Evolutionary conservation across 768 basidiomycete species (phyloP).

Genomic region (Russula olivacea): DNA sequence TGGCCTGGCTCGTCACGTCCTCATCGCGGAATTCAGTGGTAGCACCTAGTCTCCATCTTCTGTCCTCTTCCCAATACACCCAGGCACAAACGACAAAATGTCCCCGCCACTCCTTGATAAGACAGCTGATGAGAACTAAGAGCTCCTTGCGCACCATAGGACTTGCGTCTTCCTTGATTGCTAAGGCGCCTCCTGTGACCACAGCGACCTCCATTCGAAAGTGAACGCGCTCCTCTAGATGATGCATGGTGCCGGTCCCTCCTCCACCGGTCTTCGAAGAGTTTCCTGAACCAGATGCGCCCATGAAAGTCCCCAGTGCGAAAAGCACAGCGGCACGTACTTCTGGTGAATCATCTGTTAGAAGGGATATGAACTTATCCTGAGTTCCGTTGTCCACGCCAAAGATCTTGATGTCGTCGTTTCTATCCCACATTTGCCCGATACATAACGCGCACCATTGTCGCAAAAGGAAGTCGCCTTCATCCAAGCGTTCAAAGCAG

Average conservation of each 20-base stretch:
- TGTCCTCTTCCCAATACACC: slow-evolving; percentile 92
- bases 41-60: slow-evolving; percentile 47
- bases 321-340: slow-evolving; percentile 89
- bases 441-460: slow-evolving; percentile 95
- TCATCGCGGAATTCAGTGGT: slow-evolving; percentile 43
- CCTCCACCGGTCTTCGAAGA: slow-evolving; percentile 66
- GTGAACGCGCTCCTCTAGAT: slow-evolving; percentile 71
- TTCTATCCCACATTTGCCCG: slow-evolving; percentile 89
- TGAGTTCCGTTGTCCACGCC: slow-evolving; percentile 77
- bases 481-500: slow-evolving; percentile 78
- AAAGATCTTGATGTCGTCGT: slow-evolving; percentile 83
- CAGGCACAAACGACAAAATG: slow-evolving; percentile 96
- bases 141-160: slow-evolving; percentile 96
- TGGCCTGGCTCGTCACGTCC: slow-evolving; percentile 65
- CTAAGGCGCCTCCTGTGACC: slow-evolving; percentile 81
- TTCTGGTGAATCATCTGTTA: slow-evolving; percentile 86
- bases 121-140: slow-evolving; percentile 81
- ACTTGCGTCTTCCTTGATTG: slow-evolving; percentile 89
- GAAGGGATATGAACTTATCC: slow-evolving; percentile 69
- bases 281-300: slow-evolving; percentile 76
- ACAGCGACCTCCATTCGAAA: slow-evolving; percentile 89
- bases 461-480: slow-evolving; percentile 85
- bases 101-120: slow-evolving; percentile 95
- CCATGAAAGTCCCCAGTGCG: slow-evolving; percentile 89
- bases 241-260: slow-evolving; percentile 74